Percentiles rank a stretch among this genome's conserved stretches.
Conservation (phyloP, 805 yeast species). For the Wickerhamiella spandovensis region DNA sequence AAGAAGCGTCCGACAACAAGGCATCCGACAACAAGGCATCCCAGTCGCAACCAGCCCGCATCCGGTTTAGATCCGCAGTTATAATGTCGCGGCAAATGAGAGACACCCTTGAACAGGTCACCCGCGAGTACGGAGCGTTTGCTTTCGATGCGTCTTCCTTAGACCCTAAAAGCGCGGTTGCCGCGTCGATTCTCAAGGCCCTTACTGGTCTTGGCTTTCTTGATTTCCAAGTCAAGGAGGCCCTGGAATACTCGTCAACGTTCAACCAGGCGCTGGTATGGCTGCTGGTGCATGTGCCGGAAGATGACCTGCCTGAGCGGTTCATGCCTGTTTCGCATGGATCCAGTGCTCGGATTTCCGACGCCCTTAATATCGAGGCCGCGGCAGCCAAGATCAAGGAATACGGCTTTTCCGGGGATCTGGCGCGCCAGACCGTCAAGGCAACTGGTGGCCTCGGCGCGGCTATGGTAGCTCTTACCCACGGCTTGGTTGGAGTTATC, state of each 20-base stretch:
- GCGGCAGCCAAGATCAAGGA: constrained; percentile 42
- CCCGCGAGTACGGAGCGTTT: constrained; percentile 31
- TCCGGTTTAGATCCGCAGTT: constrained; percentile 29
- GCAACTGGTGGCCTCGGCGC: constrained; percentile 14
- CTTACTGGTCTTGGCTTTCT: constrained; percentile 53
- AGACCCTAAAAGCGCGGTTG: constrained; percentile 5
- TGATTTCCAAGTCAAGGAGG: constrained; percentile 53
- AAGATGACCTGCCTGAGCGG: constrained; percentile 68
- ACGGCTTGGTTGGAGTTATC: constrained; percentile 15
- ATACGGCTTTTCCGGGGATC: constrained; percentile 60
- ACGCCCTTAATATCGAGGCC: constrained; percentile 42
- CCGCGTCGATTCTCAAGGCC: constrained; percentile 12
- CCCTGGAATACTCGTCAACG: constrained; percentile 39
- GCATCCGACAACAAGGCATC: neutral
- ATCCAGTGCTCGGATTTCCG: constrained; percentile 29
- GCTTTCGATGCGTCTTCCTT: constrained; percentile 27
- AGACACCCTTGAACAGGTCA: constrained; percentile 44
- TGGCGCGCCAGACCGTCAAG: constrained; percentile 39
- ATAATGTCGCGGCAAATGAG: constrained; percentile 56
- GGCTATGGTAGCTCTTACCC: constrained; percentile 33
- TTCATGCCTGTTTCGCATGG: constrained; percentile 24
- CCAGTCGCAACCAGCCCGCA: constrained; percentile 7
- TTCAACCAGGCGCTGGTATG: constrained; percentile 51
- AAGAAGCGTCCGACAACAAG: constrained; percentile 1
- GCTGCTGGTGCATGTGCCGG: constrained; percentile 82